Evolutionary conservation across 2,329 filamentous ascomycete genomes (phyloP), one percentile per base, ranked within the genome.

Genomic region (Aspergillus quadrilineatus): DNA sequence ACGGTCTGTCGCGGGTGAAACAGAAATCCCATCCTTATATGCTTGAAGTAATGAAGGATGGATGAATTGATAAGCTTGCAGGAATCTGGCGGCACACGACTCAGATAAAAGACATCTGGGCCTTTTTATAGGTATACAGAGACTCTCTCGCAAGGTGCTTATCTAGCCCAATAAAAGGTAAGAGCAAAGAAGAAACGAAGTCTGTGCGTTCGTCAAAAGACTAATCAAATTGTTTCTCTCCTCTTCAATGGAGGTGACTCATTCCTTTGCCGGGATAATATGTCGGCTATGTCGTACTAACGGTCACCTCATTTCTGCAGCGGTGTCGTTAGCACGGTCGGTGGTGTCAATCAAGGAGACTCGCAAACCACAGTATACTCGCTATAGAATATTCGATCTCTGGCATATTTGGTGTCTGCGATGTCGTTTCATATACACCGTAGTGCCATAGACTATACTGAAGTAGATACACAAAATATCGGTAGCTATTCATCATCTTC

Each of bases 1-100:
- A 48, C 6, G 17, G 30, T 48, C 17, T 39, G 6, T 4, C n/a
- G 39, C 3, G 6, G 28, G 6, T 28, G 26, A 37, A 49, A 8
- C 12, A 39, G 12, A 26, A 28, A 14, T 17, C 10, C 5, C 28
- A 50, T 50, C 37, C 28, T 50, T 42, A 50, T 32, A 50, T 12
- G 17, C n/a, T 7, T 12, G 29, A 39, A 15, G 9, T 14, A 49
- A 37, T 37, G 39, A 15, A n/a, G n/a, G 30, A 30, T 22, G 9
- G 44, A 26, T 36, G 30, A 26, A 52, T 36, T 46, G 50, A 53
- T 53, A 53, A 53, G 50, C 50, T 46, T 53, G 50, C 50, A 47
- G 50, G 39, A 52, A 36, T 22, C 34, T 17, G 22, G 3, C 29
- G 17, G 15, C 14, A n/a, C 29, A 28, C 15, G 14, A 17, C 17